A percentile compares a stretch with the other conserved stretches of the same genome.
phyloP scores from a whole-genome alignment of 495 filamentous ascomycete genomes.

The Corynascus novoguineensis region DNA sequence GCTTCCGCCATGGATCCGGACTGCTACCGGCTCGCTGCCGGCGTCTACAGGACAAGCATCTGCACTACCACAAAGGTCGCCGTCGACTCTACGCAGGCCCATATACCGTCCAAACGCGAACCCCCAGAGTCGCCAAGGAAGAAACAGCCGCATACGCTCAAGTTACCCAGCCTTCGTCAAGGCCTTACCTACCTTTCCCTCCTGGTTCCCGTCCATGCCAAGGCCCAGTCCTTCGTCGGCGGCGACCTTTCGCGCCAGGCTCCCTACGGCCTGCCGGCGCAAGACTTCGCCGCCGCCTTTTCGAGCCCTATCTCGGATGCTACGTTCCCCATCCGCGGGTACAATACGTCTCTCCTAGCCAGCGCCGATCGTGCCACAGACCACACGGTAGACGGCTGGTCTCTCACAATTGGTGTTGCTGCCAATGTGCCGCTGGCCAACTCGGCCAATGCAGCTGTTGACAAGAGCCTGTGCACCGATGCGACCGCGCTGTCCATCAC shows the following conservation, averaged over 20 bases:
- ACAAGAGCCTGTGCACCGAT: slow-evolving; percentile 6
- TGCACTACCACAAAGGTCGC: not conserved
- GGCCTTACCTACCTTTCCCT: not conserved
- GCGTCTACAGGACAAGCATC: not conserved
- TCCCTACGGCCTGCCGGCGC: slow-evolving; percentile 13
- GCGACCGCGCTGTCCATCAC: slow-evolving; percentile 12
- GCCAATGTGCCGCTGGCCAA: slow-evolving; percentile 15
- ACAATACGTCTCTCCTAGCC: slow-evolving; percentile 19
- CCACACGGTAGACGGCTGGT: slow-evolving; percentile 10
- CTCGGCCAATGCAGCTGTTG: not conserved
- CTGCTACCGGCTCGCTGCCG: not conserved
- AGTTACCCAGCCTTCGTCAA: not conserved
- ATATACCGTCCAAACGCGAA: too few relatives aligned
- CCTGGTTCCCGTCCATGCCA: not conserved
- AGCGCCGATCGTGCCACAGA: slow-evolving; percentile 5
- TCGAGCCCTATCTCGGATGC: slow-evolving; percentile 1
- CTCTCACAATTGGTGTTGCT: slow-evolving; percentile 4
- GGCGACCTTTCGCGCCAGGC: not conserved
- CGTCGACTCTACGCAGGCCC: not conserved
- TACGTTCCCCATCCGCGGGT: slow-evolving; percentile 14
- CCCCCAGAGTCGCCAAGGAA: too few relatives aligned
- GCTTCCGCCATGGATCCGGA: not conserved
- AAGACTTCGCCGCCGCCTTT: slow-evolving; percentile 2
- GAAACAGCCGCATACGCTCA: not conserved
- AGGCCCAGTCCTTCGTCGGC: slow-evolving; percentile 3